Evolutionary conservation across 2,329 filamentous ascomycete genomes (phyloP).

Genomic region (Xylaria arbuscula): DNA sequence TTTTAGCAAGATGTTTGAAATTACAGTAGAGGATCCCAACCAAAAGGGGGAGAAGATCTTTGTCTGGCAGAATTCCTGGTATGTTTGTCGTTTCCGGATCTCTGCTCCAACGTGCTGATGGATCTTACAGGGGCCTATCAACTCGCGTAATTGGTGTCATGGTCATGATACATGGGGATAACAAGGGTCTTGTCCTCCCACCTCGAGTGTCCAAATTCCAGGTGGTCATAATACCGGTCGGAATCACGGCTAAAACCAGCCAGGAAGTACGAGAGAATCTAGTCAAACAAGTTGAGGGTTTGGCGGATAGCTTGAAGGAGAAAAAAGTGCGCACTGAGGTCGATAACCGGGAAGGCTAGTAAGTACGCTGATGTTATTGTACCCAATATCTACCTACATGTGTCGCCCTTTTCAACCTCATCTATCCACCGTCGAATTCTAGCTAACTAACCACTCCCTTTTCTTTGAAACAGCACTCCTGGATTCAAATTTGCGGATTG

Average conservation of each 20-base stretch:
- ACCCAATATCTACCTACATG: neutral
- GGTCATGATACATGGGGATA: conserved; percentile 97
- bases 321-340: conserved; percentile 81
- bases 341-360: conserved; percentile 87
- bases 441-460: conserved; percentile 21
- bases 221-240: conserved; percentile 88
- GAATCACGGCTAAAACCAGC: conserved; percentile 87
- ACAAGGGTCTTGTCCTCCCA: conserved; percentile 93
- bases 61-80: conserved; percentile 97
- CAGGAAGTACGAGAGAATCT: conserved; percentile 82
- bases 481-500: conserved; percentile 99
- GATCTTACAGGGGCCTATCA: conserved; percentile 76
- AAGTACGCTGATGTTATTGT: conserved; percentile 23
- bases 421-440: neutral
- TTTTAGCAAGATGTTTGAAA: conserved; percentile 99
- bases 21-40: conserved; percentile 91
- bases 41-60: conserved; percentile 83
- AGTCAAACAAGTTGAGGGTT: conserved; percentile 77
- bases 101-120: conserved; percentile 6
- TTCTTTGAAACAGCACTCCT: conserved; percentile 65
- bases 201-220: conserved; percentile 90
- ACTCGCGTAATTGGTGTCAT: conserved; percentile 98
- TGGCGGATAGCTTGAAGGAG: conserved; percentile 75
- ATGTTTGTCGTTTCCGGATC: conserved; percentile 3
- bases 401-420: neutral